Percentiles rank a stretch among this genome's conserved stretches.
Evolutionary conservation across 78 protist genomes (phyloP).

Genomic region (Emiliania huxleyi): DNA sequence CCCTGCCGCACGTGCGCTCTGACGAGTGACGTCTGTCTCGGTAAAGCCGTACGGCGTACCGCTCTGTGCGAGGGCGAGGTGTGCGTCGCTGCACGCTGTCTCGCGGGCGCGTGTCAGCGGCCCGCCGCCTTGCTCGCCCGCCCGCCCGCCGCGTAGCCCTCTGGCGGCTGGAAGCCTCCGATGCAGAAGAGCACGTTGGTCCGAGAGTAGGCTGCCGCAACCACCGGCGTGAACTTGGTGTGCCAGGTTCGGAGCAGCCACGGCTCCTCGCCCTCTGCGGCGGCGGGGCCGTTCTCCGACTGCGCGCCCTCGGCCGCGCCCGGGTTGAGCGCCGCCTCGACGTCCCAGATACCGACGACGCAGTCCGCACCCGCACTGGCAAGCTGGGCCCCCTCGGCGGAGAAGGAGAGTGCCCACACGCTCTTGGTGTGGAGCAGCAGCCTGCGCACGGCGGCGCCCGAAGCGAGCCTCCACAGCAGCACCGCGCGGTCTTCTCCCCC

Average conservation of each 20-base stretch:
- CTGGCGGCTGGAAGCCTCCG: neutral
- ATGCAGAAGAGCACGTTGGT: neutral
- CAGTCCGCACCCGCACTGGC: neutral
- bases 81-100: too few species aligned
- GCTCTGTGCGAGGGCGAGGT: too few species aligned
- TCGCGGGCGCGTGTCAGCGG: too few species aligned
- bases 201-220: neutral
- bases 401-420: neutral
- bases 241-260: neutral
- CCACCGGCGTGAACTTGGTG: neutral
- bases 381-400: neutral
- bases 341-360: constrained; percentile 18
- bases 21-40: too few species aligned
- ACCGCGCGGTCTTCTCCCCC: neutral
- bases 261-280: neutral
- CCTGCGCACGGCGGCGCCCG: neutral
- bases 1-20: too few species aligned
- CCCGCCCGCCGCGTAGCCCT: too few species aligned
- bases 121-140: too few species aligned
- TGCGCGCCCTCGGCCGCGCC: neutral
- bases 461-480: neutral
- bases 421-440: neutral
- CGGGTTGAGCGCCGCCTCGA: neutral
- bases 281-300: neutral
- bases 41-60: too few species aligned